Conservation (phyloP, 2,329 filamentous ascomycete species). For the Juglanconis sp. region DNA sequence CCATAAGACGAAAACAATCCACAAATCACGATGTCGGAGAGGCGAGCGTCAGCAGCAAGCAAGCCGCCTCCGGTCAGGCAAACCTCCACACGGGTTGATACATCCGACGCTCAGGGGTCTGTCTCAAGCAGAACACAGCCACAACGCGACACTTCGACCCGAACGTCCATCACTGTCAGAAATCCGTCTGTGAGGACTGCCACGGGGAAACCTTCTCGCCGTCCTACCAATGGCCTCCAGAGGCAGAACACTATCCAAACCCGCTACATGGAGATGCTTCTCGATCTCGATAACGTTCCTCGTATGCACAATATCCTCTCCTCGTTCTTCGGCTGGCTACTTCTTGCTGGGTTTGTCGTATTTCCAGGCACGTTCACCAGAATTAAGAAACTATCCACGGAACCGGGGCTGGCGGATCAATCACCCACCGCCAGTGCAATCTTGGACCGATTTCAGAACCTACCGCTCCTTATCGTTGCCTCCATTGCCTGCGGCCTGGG, state of each 20-base stretch:
- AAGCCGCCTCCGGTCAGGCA: neutral
- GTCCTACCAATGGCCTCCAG: constrained; percentile 6
- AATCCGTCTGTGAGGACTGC: neutral
- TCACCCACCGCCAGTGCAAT: constrained; percentile 3
- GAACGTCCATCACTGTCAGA: constrained; percentile 8
- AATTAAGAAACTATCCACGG: constrained; percentile 11
- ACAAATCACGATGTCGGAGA: neutral
- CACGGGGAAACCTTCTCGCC: neutral
- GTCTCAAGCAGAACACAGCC: neutral
- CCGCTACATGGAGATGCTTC: constrained; percentile 44
- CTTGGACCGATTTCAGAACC: constrained; percentile 10
- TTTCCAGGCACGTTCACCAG: constrained; percentile 51
- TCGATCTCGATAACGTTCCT: constrained; percentile 42
- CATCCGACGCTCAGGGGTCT: neutral
- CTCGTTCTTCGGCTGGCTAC: constrained; percentile 42
- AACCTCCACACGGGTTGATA: neutral
- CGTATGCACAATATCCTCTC: constrained; percentile 42
- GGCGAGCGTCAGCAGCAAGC: neutral
- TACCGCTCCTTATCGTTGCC: constrained; percentile 41
- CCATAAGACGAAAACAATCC: neutral
- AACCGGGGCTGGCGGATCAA: neutral
- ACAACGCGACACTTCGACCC: neutral
- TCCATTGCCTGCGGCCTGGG: constrained; percentile 41
- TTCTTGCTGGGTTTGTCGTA: constrained; percentile 52
- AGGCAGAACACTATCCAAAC: constrained; percentile 26